phyloP scores from a whole-genome alignment of 805 yeast species.

The Spathaspora passalidarum region DNA sequence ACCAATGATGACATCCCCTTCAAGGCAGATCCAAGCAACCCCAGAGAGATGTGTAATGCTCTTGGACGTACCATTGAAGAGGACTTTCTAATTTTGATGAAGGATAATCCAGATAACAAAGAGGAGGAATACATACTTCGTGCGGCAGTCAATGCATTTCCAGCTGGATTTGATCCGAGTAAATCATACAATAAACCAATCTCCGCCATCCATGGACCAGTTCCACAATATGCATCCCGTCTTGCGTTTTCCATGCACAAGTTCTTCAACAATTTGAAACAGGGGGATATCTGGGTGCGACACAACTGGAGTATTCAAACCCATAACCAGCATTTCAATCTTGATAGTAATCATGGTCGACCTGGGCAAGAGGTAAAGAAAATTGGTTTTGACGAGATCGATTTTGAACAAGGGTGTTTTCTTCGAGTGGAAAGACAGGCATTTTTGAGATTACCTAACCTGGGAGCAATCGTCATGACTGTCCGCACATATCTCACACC shows the following conservation, averaged over 20 bases:
- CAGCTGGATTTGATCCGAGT: conserved; percentile 71
- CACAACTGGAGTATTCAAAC: conserved; percentile 71
- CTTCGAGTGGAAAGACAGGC: conserved; percentile 37
- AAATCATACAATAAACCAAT: conserved; percentile 51
- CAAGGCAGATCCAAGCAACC: conserved; percentile 12
- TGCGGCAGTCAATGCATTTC: conserved; percentile 59
- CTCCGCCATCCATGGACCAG: conserved; percentile 65
- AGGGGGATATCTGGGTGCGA: conserved; percentile 56
- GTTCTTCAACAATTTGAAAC: conserved; percentile 56
- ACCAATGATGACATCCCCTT: conserved; percentile 38
- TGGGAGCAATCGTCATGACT: conserved; percentile 34
- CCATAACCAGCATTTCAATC: conserved; percentile 37
- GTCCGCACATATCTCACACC: conserved; percentile 38
- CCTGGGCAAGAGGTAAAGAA: conserved; percentile 23
- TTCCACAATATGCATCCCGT: conserved; percentile 60
- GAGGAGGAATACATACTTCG: conserved; percentile 58
- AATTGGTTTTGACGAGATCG: conserved; percentile 26
- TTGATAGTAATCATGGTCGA: conserved; percentile 31
- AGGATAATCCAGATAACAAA: conserved; percentile 31
- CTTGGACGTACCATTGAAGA: conserved; percentile 51
- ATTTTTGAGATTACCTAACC: conserved; percentile 33
- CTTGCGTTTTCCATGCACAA: conserved; percentile 63
- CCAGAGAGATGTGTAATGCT: conserved; percentile 17
- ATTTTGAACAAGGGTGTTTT: conserved; percentile 31
- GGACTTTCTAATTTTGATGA: conserved; percentile 55